These are phyloP conservation scores for Cryphonectria carpinicola DNA, from an alignment of 2,329 filamentous ascomycete genomes.

Conservation along the genomic window DNA sequence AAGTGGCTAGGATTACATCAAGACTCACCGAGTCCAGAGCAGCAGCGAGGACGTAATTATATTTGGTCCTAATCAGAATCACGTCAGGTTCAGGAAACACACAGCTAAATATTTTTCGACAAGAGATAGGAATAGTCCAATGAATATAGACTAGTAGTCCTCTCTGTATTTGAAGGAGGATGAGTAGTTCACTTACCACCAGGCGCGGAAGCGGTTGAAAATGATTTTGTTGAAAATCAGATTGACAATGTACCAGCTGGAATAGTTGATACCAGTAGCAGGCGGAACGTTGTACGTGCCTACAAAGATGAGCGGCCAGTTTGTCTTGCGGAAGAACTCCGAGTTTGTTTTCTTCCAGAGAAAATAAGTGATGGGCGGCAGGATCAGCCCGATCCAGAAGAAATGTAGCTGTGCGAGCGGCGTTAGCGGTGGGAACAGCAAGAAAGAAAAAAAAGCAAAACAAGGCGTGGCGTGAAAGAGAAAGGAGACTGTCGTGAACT, in stretches of 20 bases:
- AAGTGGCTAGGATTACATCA: background rate
- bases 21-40: constrained; percentile 35
- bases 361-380: constrained; percentile 47
- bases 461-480: no score
- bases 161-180: background rate
- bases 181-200: constrained; percentile 41
- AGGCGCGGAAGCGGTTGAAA: constrained; percentile 46
- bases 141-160: background rate
- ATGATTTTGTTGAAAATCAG: constrained; percentile 50
- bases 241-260: constrained; percentile 48
- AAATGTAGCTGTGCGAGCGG: constrained; percentile 44
- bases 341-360: constrained; percentile 43
- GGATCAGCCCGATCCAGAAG: constrained; percentile 52
- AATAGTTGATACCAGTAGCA: constrained; percentile 42
- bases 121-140: background rate
- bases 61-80: constrained; percentile 37
- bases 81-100: background rate
- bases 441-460: background rate
- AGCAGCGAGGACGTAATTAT: constrained; percentile 43
- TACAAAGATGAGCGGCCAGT: constrained; percentile 43
- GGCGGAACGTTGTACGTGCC: constrained; percentile 44
- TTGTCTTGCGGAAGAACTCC: constrained; percentile 41
- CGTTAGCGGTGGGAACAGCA: background rate
- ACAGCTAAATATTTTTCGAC: background rate
- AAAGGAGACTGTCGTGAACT: no score